A percentile compares a stretch with the other conserved stretches of the same genome.
Evolutionary conservation across 345 rosid species (phyloP).

Genomic region (Citrus maxima): DNA sequence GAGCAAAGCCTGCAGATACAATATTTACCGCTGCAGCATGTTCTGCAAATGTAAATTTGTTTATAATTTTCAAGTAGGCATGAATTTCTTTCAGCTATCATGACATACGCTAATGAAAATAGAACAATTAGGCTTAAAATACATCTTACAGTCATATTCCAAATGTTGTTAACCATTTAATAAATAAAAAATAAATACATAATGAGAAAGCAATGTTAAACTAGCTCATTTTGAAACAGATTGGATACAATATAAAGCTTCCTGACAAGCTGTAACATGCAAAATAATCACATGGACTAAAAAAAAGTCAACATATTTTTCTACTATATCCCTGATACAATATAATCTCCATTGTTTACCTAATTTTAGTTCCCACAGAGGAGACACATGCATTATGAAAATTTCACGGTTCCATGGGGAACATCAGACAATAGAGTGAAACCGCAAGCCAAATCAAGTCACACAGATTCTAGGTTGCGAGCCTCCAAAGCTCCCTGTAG

Average conservation of each 20-base stretch:
- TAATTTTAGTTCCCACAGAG: conserved; percentile 12
- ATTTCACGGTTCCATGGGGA: conserved; percentile 7
- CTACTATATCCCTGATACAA: conserved; percentile 5
- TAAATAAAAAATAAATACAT: not conserved
- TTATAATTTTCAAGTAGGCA: too few species aligned
- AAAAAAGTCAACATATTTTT: not conserved
- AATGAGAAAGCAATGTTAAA: not conserved
- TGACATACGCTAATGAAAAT: not conserved
- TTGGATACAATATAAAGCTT: conserved; percentile 8
- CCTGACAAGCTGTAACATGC: conserved; percentile 12
- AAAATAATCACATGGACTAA: conserved; percentile 12
- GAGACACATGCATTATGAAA: not conserved
- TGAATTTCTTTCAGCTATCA: not conserved
- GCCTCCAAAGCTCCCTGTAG: conserved; percentile 38
- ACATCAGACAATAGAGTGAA: not conserved
- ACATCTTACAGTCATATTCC: not conserved
- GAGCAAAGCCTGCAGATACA: not conserved
- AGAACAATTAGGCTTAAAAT: not conserved
- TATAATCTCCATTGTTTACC: conserved; percentile 18
- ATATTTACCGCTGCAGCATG: not conserved
- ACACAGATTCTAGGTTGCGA: conserved; percentile 32
- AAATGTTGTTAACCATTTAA: not conserved
- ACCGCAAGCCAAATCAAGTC: conserved; percentile 14
- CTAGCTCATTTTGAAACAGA: not conserved
- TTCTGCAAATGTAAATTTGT: not conserved